Conservation (phyloP, 2,329 filamentous ascomycete genomes). For the Nemania sp. region DNA sequence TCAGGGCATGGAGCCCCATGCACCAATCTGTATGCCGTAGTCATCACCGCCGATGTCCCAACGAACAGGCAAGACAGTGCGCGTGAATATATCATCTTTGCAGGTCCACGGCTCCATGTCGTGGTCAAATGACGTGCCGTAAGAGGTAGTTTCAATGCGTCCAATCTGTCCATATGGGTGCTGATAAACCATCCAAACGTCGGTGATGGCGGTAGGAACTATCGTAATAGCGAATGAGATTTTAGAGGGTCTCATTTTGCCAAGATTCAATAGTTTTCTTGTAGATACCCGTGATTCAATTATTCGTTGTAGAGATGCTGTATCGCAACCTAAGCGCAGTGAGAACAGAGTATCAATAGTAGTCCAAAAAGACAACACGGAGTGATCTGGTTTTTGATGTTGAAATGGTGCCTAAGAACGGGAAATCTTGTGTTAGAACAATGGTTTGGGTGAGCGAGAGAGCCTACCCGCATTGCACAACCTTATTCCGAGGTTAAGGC, state of each 20-base stretch:
- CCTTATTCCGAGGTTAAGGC: background rate
- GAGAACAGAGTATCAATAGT: constrained; percentile 1
- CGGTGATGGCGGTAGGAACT: constrained; percentile 1
- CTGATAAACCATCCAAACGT: constrained; percentile 34
- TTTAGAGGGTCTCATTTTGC: constrained; percentile 17
- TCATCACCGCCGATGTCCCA: background rate
- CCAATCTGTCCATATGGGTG: constrained; percentile 21
- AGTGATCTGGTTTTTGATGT: background rate
- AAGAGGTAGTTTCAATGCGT: background rate
- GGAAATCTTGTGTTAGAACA: background rate
- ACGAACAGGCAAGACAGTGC: constrained; percentile 13
- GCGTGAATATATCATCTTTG: constrained; percentile 13
- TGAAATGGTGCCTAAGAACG: background rate
- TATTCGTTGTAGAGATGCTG: constrained; percentile 1
- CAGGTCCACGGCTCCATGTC: constrained; percentile 20
- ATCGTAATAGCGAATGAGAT: background rate
- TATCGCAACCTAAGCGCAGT: background rate
- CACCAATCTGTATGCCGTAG: constrained; percentile 14
- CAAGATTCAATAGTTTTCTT: background rate
- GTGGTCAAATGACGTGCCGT: constrained; percentile 15
- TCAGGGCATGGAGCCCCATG: constrained; percentile 2
- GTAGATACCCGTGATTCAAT: background rate
- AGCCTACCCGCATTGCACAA: background rate
- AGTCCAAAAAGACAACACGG: constrained; percentile 9
- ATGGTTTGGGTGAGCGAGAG: background rate